phyloP scores from a whole-genome alignment of 345 rosid genomes.

The Eucalyptus pauciflora region DNA sequence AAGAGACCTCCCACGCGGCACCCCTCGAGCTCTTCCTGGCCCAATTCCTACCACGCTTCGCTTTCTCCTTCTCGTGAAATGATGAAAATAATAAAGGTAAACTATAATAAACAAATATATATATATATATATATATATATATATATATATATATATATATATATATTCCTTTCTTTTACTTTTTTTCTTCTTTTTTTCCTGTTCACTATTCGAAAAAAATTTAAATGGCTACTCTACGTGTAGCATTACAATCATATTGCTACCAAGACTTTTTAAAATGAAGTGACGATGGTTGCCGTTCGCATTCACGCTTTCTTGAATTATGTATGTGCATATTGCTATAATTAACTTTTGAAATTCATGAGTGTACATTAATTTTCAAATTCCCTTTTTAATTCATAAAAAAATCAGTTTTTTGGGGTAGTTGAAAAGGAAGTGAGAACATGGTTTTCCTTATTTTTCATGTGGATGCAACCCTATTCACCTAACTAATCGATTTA shows the following conservation, averaged over 20 bases:
- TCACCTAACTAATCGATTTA: not conserved
- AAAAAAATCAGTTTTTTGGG: not conserved
- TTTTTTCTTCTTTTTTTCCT: accelerated
- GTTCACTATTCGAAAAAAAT: not conserved
- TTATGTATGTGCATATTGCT: not conserved
- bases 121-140: no score
- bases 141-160: not conserved
- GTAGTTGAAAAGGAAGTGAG: not conserved
- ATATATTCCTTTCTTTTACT: not conserved
- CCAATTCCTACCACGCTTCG: not conserved
- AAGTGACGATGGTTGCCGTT: not conserved
- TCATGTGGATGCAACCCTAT: not conserved
- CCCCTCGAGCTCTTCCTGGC: not conserved
- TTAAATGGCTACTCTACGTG: not conserved
- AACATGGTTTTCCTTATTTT: not conserved
- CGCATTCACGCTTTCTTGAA: not conserved
- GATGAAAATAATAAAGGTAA: not conserved
- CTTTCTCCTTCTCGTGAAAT: not conserved
- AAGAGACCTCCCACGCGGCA: not conserved
- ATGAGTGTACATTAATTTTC: not conserved
- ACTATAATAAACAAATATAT: not conserved
- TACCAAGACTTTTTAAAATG: not conserved
- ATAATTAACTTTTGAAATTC: not conserved
- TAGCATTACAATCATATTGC: not conserved
- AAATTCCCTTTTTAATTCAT: not conserved